These are phyloP conservation scores for Coemansia sp. DNA, from an alignment of 192 early-diverging fungal genomes.

Conservation along the genomic window DNA sequence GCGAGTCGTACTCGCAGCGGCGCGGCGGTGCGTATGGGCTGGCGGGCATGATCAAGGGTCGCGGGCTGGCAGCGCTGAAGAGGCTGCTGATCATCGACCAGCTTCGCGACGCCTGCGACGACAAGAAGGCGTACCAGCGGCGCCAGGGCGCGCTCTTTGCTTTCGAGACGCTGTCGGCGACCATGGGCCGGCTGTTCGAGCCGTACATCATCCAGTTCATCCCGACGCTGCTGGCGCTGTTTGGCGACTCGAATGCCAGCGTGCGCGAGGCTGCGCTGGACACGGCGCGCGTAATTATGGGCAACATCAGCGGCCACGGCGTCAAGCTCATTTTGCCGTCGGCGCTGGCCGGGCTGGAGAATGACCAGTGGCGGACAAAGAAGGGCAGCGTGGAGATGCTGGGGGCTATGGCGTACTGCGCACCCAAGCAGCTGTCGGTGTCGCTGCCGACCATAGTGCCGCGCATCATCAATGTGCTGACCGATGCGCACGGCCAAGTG, in stretches of 20 bases:
- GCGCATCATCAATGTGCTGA: constrained; percentile 83
- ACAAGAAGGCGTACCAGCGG: constrained; percentile 71
- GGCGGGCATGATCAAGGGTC: constrained; percentile 89
- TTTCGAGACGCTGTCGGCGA: constrained; percentile 81
- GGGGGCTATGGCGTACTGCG: constrained; percentile 92
- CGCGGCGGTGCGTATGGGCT: constrained; percentile 95
- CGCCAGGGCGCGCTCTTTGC: constrained; percentile 94
- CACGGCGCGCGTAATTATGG: constrained; percentile 90
- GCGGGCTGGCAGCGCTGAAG: constrained; percentile 84
- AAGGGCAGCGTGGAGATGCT: constrained; percentile 93
- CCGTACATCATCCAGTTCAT: constrained; percentile 95
- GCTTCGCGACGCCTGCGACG: constrained; percentile 61
- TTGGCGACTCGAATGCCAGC: constrained; percentile 75
- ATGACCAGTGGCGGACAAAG: constrained; percentile 95
- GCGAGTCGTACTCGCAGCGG: constrained; percentile 78
- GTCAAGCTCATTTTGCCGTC: constrained; percentile 95
- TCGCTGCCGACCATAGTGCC: constrained; percentile 91
- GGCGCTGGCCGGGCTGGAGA: constrained; percentile 80
- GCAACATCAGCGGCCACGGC: constrained; percentile 89
- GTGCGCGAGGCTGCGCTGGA: constrained; percentile 92
- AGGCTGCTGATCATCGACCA: constrained; percentile 75
- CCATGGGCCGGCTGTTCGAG: constrained; percentile 91
- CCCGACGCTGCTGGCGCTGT: constrained; percentile 82
- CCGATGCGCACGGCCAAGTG: constrained; percentile 91
- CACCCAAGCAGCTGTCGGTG: constrained; percentile 89